Evolutionary conservation across 2,329 filamentous ascomycete species (phyloP).

Genomic region (Fusarium sp.): DNA sequence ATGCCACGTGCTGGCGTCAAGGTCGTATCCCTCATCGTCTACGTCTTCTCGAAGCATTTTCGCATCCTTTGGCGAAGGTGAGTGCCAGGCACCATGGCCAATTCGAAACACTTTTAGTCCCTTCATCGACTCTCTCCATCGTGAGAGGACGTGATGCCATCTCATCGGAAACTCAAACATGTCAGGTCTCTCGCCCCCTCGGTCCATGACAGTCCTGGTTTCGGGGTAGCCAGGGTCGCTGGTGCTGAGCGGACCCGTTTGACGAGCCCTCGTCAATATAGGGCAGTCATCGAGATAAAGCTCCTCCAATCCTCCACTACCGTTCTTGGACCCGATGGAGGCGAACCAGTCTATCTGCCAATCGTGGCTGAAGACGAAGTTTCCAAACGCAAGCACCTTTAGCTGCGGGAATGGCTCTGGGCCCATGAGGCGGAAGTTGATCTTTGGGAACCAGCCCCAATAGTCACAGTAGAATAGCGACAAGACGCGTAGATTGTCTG

Average conservation of each 20-base stretch:
- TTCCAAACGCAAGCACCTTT: constrained; percentile 52
- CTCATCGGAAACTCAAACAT: neutral
- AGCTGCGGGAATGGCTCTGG: constrained; percentile 50
- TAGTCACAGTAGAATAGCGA: constrained; percentile 50
- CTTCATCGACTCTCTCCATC: constrained; percentile 6
- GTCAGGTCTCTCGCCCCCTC: neutral
- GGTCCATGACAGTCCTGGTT: neutral
- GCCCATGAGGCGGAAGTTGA: constrained; percentile 45
- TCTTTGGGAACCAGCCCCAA: constrained; percentile 54
- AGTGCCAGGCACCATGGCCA: neutral
- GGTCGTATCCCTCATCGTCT: no score
- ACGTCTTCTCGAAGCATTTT: neutral
- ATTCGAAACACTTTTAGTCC: constrained; percentile 9
- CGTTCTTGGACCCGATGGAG: constrained; percentile 42
- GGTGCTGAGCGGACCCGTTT: neutral
- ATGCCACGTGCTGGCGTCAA: neutral
- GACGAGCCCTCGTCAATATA: constrained; percentile 38
- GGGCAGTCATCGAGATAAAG: constrained; percentile 57
- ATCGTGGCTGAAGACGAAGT: constrained; percentile 55
- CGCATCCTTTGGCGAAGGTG: neutral
- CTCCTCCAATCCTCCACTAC: constrained; percentile 43
- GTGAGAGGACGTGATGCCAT: constrained; percentile 10
- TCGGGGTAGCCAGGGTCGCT: neutral
- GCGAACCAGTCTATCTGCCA: constrained; percentile 60
- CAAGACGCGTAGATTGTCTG: constrained; percentile 46